Percentiles rank a stretch among this genome's conserved stretches.
Evolutionary conservation across 192 early-diverging fungal species (phyloP).

Genomic region (Coemansia sp.): DNA sequence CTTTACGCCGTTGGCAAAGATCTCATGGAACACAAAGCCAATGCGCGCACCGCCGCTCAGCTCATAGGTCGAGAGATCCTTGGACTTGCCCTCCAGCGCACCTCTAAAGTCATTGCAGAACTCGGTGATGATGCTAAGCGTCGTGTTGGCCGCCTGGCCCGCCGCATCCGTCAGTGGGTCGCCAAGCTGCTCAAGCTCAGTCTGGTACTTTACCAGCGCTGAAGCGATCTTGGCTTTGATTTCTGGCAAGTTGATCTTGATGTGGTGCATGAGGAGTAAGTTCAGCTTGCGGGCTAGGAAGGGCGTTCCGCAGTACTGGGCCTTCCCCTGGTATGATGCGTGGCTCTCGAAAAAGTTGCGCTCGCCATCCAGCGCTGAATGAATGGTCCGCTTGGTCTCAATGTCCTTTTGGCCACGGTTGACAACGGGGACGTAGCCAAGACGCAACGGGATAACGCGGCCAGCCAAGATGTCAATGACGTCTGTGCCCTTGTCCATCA

Average conservation of each 20-base stretch:
- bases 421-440: conserved; percentile 98
- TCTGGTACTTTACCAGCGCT: conserved; percentile 77
- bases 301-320: conserved; percentile 98
- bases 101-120: conserved; percentile 97
- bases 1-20: conserved; percentile 87
- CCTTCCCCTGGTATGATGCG: conserved; percentile 89
- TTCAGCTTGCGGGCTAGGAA: conserved; percentile 97
- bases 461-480: conserved; percentile 99
- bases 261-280: conserved; percentile 99
- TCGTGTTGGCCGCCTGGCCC: conserved; percentile 77
- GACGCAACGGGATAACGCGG: conserved; percentile 90
- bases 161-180: conserved; percentile 83
- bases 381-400: conserved; percentile 87
- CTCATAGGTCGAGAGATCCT: conserved; percentile 92
- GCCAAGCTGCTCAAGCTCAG: conserved; percentile 85
- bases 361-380: conserved; percentile 84
- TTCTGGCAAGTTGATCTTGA: conserved; percentile 95
- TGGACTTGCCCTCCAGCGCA: conserved; percentile 92
- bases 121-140: conserved; percentile 97
- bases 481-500: conserved; percentile 99
- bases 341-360: conserved; percentile 94
- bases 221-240: conserved; percentile 96
- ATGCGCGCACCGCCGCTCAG: conserved; percentile 98
- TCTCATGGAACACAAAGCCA: conserved; percentile 98
- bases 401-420: conserved; percentile 99